A percentile compares a stretch with the other conserved stretches of the same genome.
Conservation (phyloP, 768 basidiomycete species). For the Sutorius australiensis region DNA sequence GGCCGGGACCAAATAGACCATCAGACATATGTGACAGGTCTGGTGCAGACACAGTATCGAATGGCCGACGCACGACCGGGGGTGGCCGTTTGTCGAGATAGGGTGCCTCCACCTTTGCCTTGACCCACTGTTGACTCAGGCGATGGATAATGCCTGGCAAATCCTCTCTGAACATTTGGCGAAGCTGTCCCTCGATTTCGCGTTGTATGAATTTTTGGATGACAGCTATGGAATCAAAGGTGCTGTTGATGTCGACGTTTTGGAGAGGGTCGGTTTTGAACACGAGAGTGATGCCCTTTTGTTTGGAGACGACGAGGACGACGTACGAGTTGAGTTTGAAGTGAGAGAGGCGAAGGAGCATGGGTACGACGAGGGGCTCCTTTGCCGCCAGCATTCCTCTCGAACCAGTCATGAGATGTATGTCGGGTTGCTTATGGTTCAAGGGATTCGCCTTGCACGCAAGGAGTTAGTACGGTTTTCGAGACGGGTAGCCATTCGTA, state of each 20-base stretch:
- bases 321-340: conserved; percentile 94
- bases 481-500: conserved; percentile 29
- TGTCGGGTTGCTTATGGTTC: conserved; percentile 88
- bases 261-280: conserved; percentile 99
- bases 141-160: conserved; percentile 95
- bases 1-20: conserved; percentile 9
- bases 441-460: conserved; percentile 81
- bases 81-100: conserved; percentile 61
- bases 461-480: conserved; percentile 4
- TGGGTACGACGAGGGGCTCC: conserved; percentile 94
- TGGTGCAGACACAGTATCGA: conserved; percentile 43
- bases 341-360: conserved; percentile 95
- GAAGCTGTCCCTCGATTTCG: conserved; percentile 93
- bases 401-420: conserved; percentile 79
- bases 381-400: conserved; percentile 91
- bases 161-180: conserved; percentile 98
- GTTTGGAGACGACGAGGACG: conserved; percentile 94
- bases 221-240: conserved; percentile 96
- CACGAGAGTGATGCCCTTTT: conserved; percentile 97
- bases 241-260: conserved; percentile 95
- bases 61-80: conserved; percentile 28
- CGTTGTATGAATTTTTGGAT: conserved; percentile 97
- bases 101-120: conserved; percentile 89
- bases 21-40: conserved; percentile 31
- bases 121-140: conserved; percentile 94